A percentile compares a stretch with the other conserved stretches of the same genome.
Evolutionary conservation across 2,329 filamentous ascomycete genomes (phyloP).

Genomic region (Aspergillus intermedius): DNA sequence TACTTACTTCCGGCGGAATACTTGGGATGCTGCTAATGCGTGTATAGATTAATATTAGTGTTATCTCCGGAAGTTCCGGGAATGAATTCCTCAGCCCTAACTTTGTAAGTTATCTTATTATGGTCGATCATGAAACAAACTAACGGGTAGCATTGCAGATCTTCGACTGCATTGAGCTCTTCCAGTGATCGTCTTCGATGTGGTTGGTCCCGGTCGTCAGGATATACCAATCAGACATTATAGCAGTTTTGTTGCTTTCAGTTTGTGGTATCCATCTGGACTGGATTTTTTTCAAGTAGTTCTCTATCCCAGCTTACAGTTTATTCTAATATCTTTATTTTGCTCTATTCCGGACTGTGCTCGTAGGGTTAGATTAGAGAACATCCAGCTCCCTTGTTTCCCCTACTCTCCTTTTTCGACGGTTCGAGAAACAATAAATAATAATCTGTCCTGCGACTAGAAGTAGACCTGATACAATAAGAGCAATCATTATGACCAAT

Average conservation of each 20-base stretch:
- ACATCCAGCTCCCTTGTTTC: not conserved
- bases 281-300: too few species aligned
- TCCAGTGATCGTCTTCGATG: constrained; percentile 12
- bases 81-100: constrained; percentile 53
- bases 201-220: too few species aligned
- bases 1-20: not conserved
- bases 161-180: constrained; percentile 26
- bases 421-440: not conserved
- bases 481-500: constrained; percentile 41
- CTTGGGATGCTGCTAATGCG: not conserved
- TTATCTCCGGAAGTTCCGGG: constrained; percentile 54
- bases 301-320: too few species aligned
- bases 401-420: not conserved
- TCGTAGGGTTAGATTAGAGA: not conserved
- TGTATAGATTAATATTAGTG: constrained; percentile 48
- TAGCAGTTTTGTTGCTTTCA: too few species aligned
- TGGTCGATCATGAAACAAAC: not conserved
- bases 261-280: too few species aligned
- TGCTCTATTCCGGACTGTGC: not conserved
- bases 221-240: too few species aligned
- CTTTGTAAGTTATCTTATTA: constrained; percentile 23
- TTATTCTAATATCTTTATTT: too few species aligned
- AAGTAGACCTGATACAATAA: constrained; percentile 38
- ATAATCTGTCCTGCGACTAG: constrained; percentile 33
- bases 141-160: constrained; percentile 11